A percentile compares a stretch with the other conserved stretches of the same genome.
Conservation (phyloP, 192 early-diverging fungal species). For the Geranomyces variabilis region DNA sequence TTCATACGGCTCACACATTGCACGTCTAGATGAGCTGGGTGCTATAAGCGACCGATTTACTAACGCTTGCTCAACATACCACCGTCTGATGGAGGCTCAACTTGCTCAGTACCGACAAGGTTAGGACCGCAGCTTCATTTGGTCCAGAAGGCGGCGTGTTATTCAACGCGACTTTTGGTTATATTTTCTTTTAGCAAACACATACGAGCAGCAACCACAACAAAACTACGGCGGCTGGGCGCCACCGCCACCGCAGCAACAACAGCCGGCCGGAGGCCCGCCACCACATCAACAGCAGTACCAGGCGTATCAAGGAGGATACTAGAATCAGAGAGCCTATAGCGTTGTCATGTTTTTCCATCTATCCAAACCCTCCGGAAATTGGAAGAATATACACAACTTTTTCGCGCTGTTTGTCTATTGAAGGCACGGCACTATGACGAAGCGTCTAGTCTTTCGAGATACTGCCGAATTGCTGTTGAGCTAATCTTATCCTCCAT, state of each 20-base stretch:
- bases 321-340: slow-evolving; percentile 4
- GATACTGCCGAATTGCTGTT: slow-evolving; percentile 69
- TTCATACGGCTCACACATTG: too few species aligned
- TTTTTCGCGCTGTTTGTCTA: too few species aligned
- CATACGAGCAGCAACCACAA: too few species aligned
- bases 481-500: slow-evolving; percentile 77
- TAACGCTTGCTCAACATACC: slow-evolving; percentile 72
- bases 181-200: neutral
- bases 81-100: slow-evolving; percentile 68
- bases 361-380: too few species aligned
- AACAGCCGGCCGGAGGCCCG: slow-evolving; percentile 5
- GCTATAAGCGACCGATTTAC: slow-evolving; percentile 74
- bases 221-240: slow-evolving; percentile 5
- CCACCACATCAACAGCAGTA: slow-evolving; percentile 24
- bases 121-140: too few species aligned
- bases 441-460: slow-evolving; percentile 31
- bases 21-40: slow-evolving; percentile 79
- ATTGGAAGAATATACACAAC: too few species aligned
- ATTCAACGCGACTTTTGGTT: neutral
- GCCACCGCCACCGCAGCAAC: slow-evolving; percentile 20
- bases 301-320: slow-evolving; percentile 22
- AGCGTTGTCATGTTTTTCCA: too few species aligned
- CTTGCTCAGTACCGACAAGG: slow-evolving; percentile 51
- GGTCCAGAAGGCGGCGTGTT: too few species aligned
- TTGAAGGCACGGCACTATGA: too few species aligned